Conservation (phyloP, 257 asterid genomes). For the Solanum commersonii region DNA sequence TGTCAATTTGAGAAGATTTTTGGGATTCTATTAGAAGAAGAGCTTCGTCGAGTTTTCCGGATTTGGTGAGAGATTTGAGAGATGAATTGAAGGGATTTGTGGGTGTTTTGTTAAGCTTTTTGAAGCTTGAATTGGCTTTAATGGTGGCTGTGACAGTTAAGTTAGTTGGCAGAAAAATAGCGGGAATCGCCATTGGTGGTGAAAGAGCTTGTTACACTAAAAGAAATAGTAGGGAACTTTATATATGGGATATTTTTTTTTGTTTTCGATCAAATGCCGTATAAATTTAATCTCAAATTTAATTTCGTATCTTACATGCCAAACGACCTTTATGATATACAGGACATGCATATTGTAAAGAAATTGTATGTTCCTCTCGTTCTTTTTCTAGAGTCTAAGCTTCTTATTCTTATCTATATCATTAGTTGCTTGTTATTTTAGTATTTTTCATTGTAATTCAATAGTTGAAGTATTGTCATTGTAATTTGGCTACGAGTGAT, state of each 20-base stretch:
- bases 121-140: conserved; percentile 18
- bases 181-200: conserved; percentile 11
- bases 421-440: too few relatives aligned
- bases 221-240: background rate
- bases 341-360: background rate
- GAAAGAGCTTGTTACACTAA: background rate
- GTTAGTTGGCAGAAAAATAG: conserved; percentile 15
- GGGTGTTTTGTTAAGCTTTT: background rate
- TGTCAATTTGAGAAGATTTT: background rate
- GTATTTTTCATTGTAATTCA: too few relatives aligned
- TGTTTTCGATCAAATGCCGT: rapidly evolving
- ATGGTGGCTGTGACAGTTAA: conserved; percentile 18
- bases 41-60: conserved; percentile 39
- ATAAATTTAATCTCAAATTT: background rate
- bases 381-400: too few relatives aligned
- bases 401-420: too few relatives aligned
- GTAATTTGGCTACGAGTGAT: background rate
- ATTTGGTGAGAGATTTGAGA: conserved; percentile 28
- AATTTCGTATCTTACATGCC: background rate
- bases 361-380: too few relatives aligned
- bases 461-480: rapidly evolving
- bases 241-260: background rate
- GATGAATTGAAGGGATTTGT: conserved; percentile 12
- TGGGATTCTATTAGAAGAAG: conserved; percentile 25
- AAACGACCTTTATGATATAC: too few relatives aligned